Conservation (phyloP, 352 stramenopile genomes). For the Phytopythium litorale region DNA sequence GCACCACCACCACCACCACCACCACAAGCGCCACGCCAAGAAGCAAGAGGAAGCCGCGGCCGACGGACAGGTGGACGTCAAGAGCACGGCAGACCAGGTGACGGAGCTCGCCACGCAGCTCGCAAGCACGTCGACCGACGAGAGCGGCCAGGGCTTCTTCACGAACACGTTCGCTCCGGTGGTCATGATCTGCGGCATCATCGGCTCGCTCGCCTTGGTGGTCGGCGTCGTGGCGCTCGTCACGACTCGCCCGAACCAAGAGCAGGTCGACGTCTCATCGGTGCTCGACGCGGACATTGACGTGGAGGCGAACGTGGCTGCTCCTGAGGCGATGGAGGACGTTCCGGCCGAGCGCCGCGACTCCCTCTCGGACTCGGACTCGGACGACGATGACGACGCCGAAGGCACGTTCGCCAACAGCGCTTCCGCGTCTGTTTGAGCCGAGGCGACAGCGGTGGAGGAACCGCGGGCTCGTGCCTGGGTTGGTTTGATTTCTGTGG, state of each 20-base stretch:
- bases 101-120: slow-evolving; percentile 61
- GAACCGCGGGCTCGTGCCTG: not conserved
- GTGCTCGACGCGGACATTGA: slow-evolving; percentile 51
- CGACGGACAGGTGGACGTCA: slow-evolving; percentile 21
- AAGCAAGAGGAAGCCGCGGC: not conserved
- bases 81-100: slow-evolving; percentile 24
- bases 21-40: slow-evolving; percentile 11
- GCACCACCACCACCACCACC: slow-evolving; percentile 9
- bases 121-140: slow-evolving; percentile 20
- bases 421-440: slow-evolving; percentile 17
- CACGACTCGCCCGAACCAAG: slow-evolving; percentile 21
- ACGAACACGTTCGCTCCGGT: slow-evolving; percentile 38
- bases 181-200: slow-evolving; percentile 60
- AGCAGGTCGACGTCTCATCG: slow-evolving; percentile 26
- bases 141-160: slow-evolving; percentile 30
- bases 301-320: slow-evolving; percentile 38
- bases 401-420: slow-evolving; percentile 59
- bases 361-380: slow-evolving; percentile 50
- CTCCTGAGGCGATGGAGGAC: slow-evolving; percentile 23
- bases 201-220: slow-evolving; percentile 61
- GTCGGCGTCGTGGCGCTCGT: slow-evolving; percentile 59
- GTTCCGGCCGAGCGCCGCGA: slow-evolving; percentile 31
- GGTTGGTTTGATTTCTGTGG: not conserved
- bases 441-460: not conserved
- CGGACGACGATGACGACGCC: slow-evolving; percentile 36